Evolutionary conservation across 768 basidiomycete genomes (phyloP).

Genomic region (Mycena maculata): DNA sequence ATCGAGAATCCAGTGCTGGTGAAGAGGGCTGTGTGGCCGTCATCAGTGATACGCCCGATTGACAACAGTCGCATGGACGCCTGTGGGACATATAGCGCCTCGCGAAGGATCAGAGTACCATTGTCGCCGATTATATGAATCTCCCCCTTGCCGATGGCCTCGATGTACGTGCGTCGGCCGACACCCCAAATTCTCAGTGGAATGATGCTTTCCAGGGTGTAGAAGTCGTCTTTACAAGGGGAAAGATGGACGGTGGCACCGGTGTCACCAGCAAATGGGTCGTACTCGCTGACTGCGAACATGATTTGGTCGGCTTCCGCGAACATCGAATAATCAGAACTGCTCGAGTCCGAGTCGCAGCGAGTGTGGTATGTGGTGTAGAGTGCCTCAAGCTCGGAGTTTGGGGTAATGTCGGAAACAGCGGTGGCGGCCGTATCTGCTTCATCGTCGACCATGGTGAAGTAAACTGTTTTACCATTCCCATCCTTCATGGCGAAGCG

Average conservation of each 20-base stretch:
- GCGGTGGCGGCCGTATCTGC: background rate
- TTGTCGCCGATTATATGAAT: background rate
- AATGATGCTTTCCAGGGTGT: conserved; percentile 11
- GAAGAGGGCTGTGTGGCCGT: conserved; percentile 13
- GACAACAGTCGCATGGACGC: conserved; percentile 36
- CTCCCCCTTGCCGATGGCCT: conserved; percentile 31
- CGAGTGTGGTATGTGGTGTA: background rate
- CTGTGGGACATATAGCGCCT: conserved; percentile 33
- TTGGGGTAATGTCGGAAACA: background rate
- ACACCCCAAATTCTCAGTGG: conserved; percentile 29
- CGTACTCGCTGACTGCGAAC: background rate
- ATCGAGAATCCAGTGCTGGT: background rate
- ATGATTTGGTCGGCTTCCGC: background rate
- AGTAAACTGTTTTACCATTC: conserved; percentile 7
- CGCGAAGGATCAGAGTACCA: conserved; percentile 6
- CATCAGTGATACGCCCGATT: conserved; percentile 24
- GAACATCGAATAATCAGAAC: background rate
- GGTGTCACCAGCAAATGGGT: conserved; percentile 21
- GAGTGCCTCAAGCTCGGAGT: background rate
- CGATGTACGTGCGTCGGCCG: conserved; percentile 31
- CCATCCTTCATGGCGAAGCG: conserved; percentile 4
- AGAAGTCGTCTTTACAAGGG: conserved; percentile 32
- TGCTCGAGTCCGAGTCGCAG: conserved; percentile 6
- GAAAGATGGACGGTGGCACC: conserved; percentile 33
- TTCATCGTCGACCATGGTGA: conserved; percentile 1